Percentiles rank a stretch among this genome's conserved stretches.
These are phyloP conservation scores for Talaromyces atroroseus DNA, from an alignment of 2,329 filamentous ascomycete genomes.

Conservation along the genomic window DNA sequence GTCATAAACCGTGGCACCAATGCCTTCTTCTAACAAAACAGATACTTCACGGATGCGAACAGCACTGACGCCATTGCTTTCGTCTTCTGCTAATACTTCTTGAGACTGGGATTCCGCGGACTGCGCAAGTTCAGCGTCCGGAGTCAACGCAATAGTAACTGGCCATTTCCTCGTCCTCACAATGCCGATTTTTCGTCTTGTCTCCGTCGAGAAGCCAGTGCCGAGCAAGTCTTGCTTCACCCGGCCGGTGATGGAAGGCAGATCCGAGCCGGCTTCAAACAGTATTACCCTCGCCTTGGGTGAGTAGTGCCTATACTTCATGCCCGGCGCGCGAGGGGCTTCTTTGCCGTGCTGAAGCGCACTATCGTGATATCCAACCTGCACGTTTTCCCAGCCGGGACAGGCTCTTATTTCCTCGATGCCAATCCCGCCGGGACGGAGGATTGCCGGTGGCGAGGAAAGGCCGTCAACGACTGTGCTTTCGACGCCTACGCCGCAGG, in stretches of 20 bases:
- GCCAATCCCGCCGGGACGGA: slow-evolving; percentile 81
- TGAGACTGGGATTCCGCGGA: slow-evolving; percentile 11
- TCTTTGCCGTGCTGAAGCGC: slow-evolving; percentile 56
- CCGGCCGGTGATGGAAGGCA: slow-evolving; percentile 24
- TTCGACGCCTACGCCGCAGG: slow-evolving; percentile 84
- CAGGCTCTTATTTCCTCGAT: slow-evolving; percentile 70
- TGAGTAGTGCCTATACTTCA: slow-evolving; percentile 99
- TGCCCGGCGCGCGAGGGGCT: slow-evolving; percentile 79
- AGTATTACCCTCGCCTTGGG: slow-evolving; percentile 80
- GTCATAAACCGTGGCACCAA: slow-evolving; percentile 48
- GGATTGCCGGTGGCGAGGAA: slow-evolving; percentile 69
- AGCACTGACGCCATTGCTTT: neutral
- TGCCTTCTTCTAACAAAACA: neutral
- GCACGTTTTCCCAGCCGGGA: slow-evolving; percentile 73
- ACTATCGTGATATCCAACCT: slow-evolving; percentile 72
- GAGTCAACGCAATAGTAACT: slow-evolving; percentile 23
- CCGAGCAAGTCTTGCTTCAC: slow-evolving; percentile 29
- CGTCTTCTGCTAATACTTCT: neutral
- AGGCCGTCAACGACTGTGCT: slow-evolving; percentile 95
- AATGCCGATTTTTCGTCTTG: slow-evolving; percentile 30
- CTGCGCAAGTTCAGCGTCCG: neutral
- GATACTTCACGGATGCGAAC: slow-evolving; percentile 1
- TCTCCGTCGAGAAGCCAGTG: slow-evolving; percentile 18
- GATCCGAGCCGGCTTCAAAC: slow-evolving; percentile 57
- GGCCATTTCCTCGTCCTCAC: slow-evolving; percentile 36